A percentile compares a stretch with the other conserved stretches of the same genome.
Evolutionary conservation across 345 rosid species (phyloP).

Genomic region (Streptanthus diversifolius): DNA sequence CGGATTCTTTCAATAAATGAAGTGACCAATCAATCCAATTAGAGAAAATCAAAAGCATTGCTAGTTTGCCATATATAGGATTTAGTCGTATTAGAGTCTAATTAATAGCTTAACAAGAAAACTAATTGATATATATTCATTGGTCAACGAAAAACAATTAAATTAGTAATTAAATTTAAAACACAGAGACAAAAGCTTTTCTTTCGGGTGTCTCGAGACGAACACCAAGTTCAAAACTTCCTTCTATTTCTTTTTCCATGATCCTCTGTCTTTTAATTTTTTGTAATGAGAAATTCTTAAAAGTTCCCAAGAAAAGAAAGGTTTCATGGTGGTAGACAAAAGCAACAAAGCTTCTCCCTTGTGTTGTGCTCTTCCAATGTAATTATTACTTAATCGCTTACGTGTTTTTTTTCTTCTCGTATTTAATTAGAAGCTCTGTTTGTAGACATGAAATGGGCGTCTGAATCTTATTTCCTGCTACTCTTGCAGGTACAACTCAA

Average conservation of each 20-base stretch:
- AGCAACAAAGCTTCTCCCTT: constrained; percentile 13
- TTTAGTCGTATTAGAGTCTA: constrained; percentile 5
- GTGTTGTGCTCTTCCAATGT: constrained; percentile 19
- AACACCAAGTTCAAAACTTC: not conserved
- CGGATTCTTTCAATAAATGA: constrained; percentile 14
- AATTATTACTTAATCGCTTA: not conserved
- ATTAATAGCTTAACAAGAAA: constrained; percentile 13
- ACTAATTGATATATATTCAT: not conserved
- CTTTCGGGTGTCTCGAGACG: constrained; percentile 33
- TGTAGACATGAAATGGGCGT: not conserved
- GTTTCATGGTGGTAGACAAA: constrained; percentile 7
- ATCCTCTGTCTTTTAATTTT: not conserved
- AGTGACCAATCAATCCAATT: not conserved
- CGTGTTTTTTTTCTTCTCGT: not conserved
- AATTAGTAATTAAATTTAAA: constrained; percentile 18
- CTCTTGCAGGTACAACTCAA: constrained; percentile 41
- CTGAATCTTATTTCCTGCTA: not conserved
- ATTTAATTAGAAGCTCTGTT: not conserved
- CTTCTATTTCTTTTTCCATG: not conserved
- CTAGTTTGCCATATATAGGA: constrained; percentile 24
- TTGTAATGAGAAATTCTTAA: not conserved
- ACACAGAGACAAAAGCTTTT: constrained; percentile 29
- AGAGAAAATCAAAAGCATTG: not conserved
- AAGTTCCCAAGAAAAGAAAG: not conserved
- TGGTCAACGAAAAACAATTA: constrained; percentile 20